A percentile compares a stretch with the other conserved stretches of the same genome.
Evolutionary conservation across 768 basidiomycete genomes (phyloP).

Genomic region (Suillus occidentalis): DNA sequence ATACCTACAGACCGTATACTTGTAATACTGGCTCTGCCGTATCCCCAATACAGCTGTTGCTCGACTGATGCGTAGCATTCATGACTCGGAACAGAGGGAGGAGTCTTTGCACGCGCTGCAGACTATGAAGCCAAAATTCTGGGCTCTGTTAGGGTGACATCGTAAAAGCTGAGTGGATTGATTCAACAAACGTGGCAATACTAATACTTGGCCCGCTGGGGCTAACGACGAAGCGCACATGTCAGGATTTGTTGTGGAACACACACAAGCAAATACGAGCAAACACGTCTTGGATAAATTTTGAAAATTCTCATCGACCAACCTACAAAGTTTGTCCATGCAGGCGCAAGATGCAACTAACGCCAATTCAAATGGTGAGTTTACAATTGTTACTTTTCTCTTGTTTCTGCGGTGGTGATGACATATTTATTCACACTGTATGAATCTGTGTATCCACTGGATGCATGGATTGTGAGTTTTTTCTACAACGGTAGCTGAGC

Average conservation of each 20-base stretch:
- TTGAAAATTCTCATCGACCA: not conserved
- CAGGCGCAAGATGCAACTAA: not conserved
- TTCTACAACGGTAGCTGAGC: conserved; percentile 90
- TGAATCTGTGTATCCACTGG: conserved; percentile 48
- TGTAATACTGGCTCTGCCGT: not conserved
- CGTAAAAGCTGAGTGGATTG: not conserved
- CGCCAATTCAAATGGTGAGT: conserved; percentile 17
- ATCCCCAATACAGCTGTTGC: not conserved
- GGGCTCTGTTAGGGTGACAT: not conserved
- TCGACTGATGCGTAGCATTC: not conserved
- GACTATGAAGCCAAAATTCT: not conserved
- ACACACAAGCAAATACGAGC: not conserved
- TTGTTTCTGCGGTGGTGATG: conserved; percentile 44
- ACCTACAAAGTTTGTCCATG: not conserved
- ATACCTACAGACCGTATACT: not conserved
- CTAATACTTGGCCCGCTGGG: too few relatives aligned
- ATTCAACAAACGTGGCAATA: not conserved
- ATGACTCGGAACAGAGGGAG: not conserved
- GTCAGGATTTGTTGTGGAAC: not conserved
- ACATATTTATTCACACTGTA: conserved; percentile 75
- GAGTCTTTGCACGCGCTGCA: not conserved
- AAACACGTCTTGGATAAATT: not conserved
- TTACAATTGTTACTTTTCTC: not conserved
- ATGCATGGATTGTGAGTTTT: conserved; percentile 50
- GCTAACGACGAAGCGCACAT: too few relatives aligned